These are phyloP conservation scores for Stylosanthes scabra DNA, from an alignment of 331 rosid genomes.

Conservation along the genomic window DNA sequence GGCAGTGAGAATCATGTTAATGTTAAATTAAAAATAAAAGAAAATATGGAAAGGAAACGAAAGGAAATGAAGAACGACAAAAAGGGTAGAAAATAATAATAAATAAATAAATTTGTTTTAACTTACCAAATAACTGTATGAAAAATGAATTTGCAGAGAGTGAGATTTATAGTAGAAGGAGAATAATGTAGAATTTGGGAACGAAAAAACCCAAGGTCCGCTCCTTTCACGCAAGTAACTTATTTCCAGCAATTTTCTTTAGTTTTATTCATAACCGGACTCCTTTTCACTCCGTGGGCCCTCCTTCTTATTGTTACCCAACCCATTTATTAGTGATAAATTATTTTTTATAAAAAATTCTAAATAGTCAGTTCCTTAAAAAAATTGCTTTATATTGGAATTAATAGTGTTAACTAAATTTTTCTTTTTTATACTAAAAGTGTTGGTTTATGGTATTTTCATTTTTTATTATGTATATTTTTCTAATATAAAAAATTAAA, in stretches of 20 bases:
- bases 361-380: too few species aligned
- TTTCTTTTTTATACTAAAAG: too few species aligned
- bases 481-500: too few species aligned
- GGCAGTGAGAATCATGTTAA: neutral
- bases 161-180: conserved; percentile 33
- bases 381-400: too few species aligned
- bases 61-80: neutral
- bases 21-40: conserved; percentile 20
- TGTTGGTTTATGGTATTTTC: too few species aligned
- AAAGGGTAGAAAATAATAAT: neutral
- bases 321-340: too few species aligned
- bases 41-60: neutral
- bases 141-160: conserved; percentile 35
- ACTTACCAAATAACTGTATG: conserved; percentile 53
- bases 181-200: conserved; percentile 49
- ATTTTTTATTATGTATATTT: too few species aligned
- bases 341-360: too few species aligned
- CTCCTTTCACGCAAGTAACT: neutral
- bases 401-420: too few species aligned
- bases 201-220: neutral
- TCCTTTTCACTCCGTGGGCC: neutral
- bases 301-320: neutral
- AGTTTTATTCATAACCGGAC: neutral
- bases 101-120: conserved; percentile 22
- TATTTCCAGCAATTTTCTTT: neutral